These are phyloP conservation scores for Mycena maculata DNA, from an alignment of 768 basidiomycete species.

Conservation along the genomic window DNA sequence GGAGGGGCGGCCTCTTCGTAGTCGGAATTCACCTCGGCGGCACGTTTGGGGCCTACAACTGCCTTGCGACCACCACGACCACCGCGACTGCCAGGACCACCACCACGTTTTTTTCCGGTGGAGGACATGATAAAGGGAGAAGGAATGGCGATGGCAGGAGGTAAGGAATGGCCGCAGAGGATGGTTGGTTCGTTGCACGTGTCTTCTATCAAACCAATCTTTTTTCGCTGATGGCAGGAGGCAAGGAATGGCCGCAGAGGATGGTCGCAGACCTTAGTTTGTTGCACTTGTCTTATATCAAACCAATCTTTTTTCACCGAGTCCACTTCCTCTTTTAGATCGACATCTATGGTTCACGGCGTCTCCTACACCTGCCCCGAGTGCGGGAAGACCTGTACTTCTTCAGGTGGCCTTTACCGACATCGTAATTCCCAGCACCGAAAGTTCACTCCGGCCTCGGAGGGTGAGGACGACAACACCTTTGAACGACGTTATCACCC, in stretches of 20 bases:
- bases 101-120: neutral
- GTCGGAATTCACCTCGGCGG: neutral
- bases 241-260: too few relatives aligned
- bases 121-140: neutral
- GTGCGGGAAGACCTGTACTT: neutral
- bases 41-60: neutral
- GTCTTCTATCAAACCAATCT: too few relatives aligned
- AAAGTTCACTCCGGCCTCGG: constrained; percentile 16
- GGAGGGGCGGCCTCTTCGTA: neutral
- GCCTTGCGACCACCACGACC: neutral
- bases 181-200: too few relatives aligned
- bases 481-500: constrained; percentile 5
- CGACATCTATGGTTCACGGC: constrained; percentile 12
- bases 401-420: neutral
- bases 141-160: too few relatives aligned
- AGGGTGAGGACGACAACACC: constrained; percentile 14
- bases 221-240: too few relatives aligned
- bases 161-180: too few relatives aligned
- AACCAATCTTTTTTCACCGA: neutral
- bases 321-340: neutral
- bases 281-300: neutral
- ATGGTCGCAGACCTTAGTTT: too few relatives aligned
- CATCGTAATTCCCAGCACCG: neutral
- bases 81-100: neutral
- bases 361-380: constrained; percentile 1